A percentile compares a stretch with the other conserved stretches of the same genome.
Conservation (phyloP, 75 land plant genomes). For the Isoetes taiwanensis region DNA sequence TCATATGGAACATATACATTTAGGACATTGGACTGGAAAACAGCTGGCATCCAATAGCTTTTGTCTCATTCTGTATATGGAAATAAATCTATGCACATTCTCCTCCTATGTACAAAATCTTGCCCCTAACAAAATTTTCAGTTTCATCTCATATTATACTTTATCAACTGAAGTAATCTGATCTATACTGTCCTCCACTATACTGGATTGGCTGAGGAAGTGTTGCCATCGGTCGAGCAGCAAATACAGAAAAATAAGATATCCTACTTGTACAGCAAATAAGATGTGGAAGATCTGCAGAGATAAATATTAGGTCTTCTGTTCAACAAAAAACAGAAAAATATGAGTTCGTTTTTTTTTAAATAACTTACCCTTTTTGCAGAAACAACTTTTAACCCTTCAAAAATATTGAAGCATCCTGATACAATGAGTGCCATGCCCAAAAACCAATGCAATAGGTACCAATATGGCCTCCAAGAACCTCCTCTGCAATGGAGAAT, state of each 20-base stretch:
- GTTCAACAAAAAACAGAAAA: neutral
- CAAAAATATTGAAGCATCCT: conserved; percentile 13
- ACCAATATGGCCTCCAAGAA: conserved; percentile 8
- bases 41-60: too few species aligned
- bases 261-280: conserved; percentile 7
- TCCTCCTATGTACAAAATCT: too few species aligned
- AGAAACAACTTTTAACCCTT: neutral
- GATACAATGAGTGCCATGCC: conserved; percentile 5
- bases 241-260: conserved; percentile 10
- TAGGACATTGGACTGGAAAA: too few species aligned
- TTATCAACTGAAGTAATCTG: too few species aligned
- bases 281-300: conserved; percentile 1
- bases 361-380: neutral
- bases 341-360: neutral
- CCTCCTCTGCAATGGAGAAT: conserved; percentile 6
- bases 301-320: too few species aligned
- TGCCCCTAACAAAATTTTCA: too few species aligned
- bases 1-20: too few species aligned
- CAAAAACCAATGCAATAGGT: conserved; percentile 7
- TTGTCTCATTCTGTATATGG: too few species aligned
- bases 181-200: too few species aligned
- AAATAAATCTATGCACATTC: too few species aligned
- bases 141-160: too few species aligned
- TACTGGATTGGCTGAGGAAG: conserved; percentile 2
- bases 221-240: conserved; percentile 7